Evolutionary conservation across 257 asterid species (phyloP).

Genomic region (Penstemon newberryi): DNA sequence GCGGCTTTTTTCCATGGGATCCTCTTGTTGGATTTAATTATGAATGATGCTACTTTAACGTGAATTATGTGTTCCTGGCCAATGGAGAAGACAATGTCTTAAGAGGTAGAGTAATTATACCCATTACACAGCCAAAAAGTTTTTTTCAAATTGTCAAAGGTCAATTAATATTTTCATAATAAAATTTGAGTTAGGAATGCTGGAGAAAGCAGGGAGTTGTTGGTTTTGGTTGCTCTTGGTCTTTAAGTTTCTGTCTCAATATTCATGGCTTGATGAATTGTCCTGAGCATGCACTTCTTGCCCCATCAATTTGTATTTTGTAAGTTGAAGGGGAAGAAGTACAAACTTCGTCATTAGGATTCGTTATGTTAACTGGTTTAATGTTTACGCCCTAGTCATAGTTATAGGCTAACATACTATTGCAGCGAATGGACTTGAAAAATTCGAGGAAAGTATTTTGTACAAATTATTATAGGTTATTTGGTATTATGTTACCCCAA

Average conservation of each 20-base stretch:
- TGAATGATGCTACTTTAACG: slow-evolving; percentile 3
- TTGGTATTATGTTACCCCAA: background rate
- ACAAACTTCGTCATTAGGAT: background rate
- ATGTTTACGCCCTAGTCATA: background rate
- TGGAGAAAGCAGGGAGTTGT: background rate
- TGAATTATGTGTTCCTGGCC: background rate
- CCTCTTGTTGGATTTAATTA: background rate
- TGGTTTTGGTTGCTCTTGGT: background rate
- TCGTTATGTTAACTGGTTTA: too few relatives aligned
- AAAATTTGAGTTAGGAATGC: background rate
- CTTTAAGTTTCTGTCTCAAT: background rate
- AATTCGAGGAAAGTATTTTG: background rate
- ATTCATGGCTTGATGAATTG: background rate
- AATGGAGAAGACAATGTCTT: background rate
- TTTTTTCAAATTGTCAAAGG: background rate
- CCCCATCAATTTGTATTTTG: background rate
- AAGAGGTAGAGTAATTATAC: background rate
- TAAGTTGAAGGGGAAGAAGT: background rate
- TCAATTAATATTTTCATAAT: background rate
- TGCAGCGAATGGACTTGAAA: background rate
- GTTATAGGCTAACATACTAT: background rate
- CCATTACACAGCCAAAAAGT: background rate
- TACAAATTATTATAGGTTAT: background rate
- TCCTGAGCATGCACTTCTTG: background rate
- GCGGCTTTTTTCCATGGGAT: background rate